These are phyloP conservation scores for Tetracladium maxilliforme DNA, from an alignment of 2,329 filamentous ascomycete genomes.

Conservation along the genomic window DNA sequence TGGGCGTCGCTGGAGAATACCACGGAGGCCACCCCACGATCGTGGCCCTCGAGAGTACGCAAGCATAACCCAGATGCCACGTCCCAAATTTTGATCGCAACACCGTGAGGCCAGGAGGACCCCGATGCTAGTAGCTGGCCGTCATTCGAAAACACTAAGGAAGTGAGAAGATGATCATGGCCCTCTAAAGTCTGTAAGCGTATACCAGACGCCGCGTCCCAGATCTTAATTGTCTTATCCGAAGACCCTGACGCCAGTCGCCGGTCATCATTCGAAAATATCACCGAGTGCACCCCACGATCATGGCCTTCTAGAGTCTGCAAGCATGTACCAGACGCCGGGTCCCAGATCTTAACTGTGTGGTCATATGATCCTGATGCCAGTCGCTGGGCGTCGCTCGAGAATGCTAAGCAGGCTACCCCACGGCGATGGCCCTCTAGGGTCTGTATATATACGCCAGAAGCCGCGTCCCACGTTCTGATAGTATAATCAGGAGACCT, in stretches of 20 bases:
- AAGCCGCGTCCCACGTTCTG: constrained; percentile 2
- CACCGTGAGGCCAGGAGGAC: too few relatives aligned
- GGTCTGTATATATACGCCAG: neutral
- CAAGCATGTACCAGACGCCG: constrained; percentile 2
- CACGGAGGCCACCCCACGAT: constrained; percentile 5
- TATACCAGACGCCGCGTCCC: neutral
- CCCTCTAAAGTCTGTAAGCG: constrained; percentile 5
- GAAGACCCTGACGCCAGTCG: constrained; percentile 2
- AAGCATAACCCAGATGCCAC: constrained; percentile 5
- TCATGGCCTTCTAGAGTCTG: constrained; percentile 7
- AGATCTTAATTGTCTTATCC: constrained; percentile 1
- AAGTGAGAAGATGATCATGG: too few relatives aligned
- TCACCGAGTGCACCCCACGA: constrained; percentile 1
- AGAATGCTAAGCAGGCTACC: neutral
- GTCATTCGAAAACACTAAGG: too few relatives aligned
- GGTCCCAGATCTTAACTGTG: constrained; percentile 4
- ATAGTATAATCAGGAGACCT: too few relatives aligned
- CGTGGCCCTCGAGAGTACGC: constrained; percentile 11
- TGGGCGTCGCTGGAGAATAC: constrained; percentile 11
- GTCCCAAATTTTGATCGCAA: neutral
- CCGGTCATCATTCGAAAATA: neutral
- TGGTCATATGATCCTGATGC: constrained; percentile 2
- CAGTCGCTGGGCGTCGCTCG: neutral
- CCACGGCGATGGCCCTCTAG: constrained; percentile 3
- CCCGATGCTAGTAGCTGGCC: constrained; percentile 2